A percentile compares a stretch with the other conserved stretches of the same genome.
Evolutionary conservation across 306 rosid genomes (phyloP).

Genomic region (Ormosia emarginata): DNA sequence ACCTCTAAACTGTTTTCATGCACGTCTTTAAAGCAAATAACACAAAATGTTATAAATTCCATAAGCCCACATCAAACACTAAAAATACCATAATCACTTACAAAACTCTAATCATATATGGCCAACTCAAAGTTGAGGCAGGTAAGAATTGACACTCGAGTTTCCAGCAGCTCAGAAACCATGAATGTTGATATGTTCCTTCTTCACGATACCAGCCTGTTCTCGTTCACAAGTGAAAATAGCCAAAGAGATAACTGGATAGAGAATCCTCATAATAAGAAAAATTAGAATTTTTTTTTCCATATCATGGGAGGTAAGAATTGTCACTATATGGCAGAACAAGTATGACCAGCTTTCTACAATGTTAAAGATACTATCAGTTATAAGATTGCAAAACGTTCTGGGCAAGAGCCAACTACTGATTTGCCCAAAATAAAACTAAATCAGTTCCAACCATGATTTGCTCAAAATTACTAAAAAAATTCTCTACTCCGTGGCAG

Average conservation of each 20-base stretch:
- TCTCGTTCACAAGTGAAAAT: background rate
- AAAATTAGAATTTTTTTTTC: background rate
- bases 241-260: background rate
- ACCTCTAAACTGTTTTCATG: no score
- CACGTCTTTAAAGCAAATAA: no score
- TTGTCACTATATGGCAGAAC: background rate
- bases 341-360: background rate
- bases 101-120: background rate
- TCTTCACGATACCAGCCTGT: slow-evolving; percentile 69
- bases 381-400: background rate
- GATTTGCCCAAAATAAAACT: background rate
- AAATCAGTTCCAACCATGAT: background rate
- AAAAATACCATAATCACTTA: no score
- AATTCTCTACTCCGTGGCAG: background rate
- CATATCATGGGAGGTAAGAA: background rate
- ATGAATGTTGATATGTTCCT: slow-evolving; percentile 44
- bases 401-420: background rate
- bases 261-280: background rate
- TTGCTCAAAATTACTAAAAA: background rate
- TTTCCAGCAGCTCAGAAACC: slow-evolving; percentile 46
- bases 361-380: background rate
- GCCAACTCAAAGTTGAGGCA: background rate
- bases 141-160: slow-evolving; percentile 8
- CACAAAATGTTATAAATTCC: no score
- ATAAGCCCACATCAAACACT: no score